Conservation (phyloP, 441 rosid genomes). For the Melastoma candidum region DNA sequence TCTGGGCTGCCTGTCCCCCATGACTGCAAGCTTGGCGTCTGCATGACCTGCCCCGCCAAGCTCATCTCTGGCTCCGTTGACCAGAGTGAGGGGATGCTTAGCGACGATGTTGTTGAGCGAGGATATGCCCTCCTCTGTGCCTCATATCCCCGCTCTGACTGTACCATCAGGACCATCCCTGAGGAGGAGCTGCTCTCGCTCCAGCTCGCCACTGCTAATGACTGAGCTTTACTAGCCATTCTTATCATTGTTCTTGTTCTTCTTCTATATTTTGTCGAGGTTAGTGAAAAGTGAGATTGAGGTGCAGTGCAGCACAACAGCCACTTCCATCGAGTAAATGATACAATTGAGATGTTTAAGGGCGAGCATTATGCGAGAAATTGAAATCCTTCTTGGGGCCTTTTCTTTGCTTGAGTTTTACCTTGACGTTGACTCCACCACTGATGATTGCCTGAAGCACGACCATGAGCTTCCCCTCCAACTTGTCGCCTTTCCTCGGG, state of each 20-base stretch:
- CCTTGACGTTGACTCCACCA: constrained; percentile 63
- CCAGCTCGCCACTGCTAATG: constrained; percentile 84
- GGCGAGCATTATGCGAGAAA: too few relatives aligned
- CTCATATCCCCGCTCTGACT: constrained; percentile 73
- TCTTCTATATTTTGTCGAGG: too few relatives aligned
- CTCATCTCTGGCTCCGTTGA: constrained; percentile 60
- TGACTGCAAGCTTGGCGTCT: constrained; percentile 95
- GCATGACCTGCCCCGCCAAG: constrained; percentile 97
- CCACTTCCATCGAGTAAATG: too few relatives aligned
- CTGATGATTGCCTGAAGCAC: constrained; percentile 66
- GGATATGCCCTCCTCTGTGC: constrained; percentile 76
- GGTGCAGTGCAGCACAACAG: too few relatives aligned
- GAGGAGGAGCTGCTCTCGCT: constrained; percentile 76
- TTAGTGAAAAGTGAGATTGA: too few relatives aligned
- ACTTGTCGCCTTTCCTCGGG: constrained; percentile 69
- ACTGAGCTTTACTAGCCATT: constrained; percentile 22
- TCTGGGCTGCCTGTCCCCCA: constrained; percentile 60
- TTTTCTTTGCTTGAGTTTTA: constrained; percentile 73
- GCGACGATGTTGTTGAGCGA: constrained; percentile 85
- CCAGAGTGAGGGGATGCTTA: constrained; percentile 93
- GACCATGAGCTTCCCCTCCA: constrained; percentile 70
- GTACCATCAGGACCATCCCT: constrained; percentile 69
- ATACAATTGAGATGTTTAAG: too few relatives aligned
- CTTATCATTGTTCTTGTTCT: too few relatives aligned
- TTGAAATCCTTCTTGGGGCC: constrained; percentile 18